phyloP scores from a whole-genome alignment of 1,139 yeast genomes.

The Yamadazyma atmosphaerica region DNA sequence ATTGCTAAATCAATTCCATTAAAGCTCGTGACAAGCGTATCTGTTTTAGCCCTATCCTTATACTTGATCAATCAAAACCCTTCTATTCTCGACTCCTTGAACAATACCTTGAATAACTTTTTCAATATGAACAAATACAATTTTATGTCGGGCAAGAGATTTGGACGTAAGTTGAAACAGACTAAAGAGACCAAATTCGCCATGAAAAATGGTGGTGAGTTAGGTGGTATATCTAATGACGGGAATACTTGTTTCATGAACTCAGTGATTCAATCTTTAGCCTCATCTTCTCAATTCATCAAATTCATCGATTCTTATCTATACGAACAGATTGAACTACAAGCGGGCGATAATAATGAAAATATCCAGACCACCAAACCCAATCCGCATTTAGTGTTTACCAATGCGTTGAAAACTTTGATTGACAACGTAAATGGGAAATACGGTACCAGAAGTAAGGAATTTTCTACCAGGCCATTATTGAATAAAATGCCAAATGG shows the following conservation, averaged over 20 bases:
- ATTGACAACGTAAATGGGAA: conserved; percentile 55
- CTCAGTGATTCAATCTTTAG: conserved; percentile 79
- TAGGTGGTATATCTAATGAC: conserved; percentile 85
- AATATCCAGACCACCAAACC: conserved; percentile 29
- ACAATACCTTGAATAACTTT: conserved; percentile 6
- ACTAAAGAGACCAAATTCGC: conserved; percentile 39
- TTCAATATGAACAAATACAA: conserved; percentile 12
- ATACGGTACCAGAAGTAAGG: conserved; percentile 55
- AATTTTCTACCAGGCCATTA: conserved; percentile 66
- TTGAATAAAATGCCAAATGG: conserved; percentile 76
- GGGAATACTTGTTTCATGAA: conserved; percentile 96
- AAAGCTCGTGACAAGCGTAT: conserved; percentile 9
- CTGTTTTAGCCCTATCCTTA: conserved; percentile 10
- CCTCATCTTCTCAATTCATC: conserved; percentile 66
- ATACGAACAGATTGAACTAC: conserved; percentile 19
- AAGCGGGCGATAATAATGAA: conserved; percentile 12
- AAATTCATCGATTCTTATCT: conserved; percentile 55
- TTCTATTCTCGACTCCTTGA: conserved; percentile 3
- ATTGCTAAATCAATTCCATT: conserved; percentile 8
- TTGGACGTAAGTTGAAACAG: conserved; percentile 13
- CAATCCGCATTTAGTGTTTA: conserved; percentile 44
- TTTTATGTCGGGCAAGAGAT: conserved; percentile 9
- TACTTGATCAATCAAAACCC: conserved; percentile 6
- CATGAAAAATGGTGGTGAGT: conserved; percentile 60
- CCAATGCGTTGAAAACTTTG: conserved; percentile 50